Percentiles rank a stretch among this genome's conserved stretches.
phyloP scores from a whole-genome alignment of 176 grass and related monocot genomes.

The Avena sativa region DNA sequence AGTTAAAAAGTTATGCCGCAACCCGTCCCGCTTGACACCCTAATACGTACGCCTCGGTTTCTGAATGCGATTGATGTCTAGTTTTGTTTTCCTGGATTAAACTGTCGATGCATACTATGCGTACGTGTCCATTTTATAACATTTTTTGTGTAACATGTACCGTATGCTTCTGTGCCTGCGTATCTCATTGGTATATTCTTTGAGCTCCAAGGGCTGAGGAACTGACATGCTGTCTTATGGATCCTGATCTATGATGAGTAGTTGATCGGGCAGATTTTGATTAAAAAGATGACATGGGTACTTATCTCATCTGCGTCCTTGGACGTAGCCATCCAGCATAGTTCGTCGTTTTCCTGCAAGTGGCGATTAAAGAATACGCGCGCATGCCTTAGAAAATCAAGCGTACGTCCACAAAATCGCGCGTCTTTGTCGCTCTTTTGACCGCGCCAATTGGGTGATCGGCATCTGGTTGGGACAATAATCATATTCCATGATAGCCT shows the following conservation, averaged over 20 bases:
- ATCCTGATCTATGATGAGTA: background rate
- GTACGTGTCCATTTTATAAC: background rate
- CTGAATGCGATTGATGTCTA: background rate
- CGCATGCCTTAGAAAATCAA: conserved; percentile 27
- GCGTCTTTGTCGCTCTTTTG: background rate
- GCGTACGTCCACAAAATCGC: background rate
- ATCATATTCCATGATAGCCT: background rate
- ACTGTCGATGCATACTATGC: background rate
- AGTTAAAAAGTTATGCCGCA: no score
- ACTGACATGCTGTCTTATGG: conserved; percentile 5
- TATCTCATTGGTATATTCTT: conserved; percentile 35
- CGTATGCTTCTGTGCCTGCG: conserved; percentile 34
- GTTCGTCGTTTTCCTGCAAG: conserved; percentile 23
- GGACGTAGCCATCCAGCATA: background rate
- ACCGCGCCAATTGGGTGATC: background rate
- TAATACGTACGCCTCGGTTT: background rate
- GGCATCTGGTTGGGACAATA: background rate
- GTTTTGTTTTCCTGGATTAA: background rate
- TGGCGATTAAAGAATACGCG: background rate
- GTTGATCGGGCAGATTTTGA: background rate
- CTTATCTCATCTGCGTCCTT: background rate
- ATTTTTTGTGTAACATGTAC: background rate
- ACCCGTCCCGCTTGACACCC: no score
- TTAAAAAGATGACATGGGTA: background rate
- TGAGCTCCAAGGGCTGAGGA: conserved; percentile 39